Base-by-base conservation (phyloP, 192 early-diverging fungal species). In the Umbelopsis isabellina region DNA sequence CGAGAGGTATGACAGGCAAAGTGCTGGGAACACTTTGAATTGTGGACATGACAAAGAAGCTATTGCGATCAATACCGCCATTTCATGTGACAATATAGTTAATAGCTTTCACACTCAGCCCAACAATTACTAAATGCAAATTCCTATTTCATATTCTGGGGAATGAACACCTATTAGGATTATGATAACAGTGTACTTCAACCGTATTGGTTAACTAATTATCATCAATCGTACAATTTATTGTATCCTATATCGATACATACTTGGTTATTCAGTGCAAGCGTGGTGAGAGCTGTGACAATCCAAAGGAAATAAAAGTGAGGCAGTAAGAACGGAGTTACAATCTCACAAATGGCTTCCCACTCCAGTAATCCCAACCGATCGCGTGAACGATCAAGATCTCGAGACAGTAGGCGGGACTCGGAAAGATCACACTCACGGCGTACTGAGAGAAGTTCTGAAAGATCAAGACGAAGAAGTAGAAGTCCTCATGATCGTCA, bases 1-100 rank as follows among this genome's bases (percentile, higher is more conserved):
- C 50, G 13, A 77, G 46, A 12, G 75, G 75, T 22, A 77, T 58
- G 20, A 66, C 67, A 45, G 68, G n/a, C 41, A 77, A 46, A 13
- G 33, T 53, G 46, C 68, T 71, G 51, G 67, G 52, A 35, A 69
- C n/a, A 48, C 55, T 25, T 5, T 37, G 55, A 61, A 61, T 61
- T 23, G 55, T 61, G 55, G 55, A 37, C 55, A 61, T 61, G 55
- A 61, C 55, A 35, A 61, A 61, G 55, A 33, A 33, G 27, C 1
- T 41, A 41, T 41, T 41, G 37, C 7, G 10, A 41, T 10, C 37
- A 61, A 35, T 35, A 35, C 25, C 11, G 12, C 15, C 30, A 33
- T 30, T 61, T 35, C 55, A 61, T 41, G 37, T 41, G 37, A 25
- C 27, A 27, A 61, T 61, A 35, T 4, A 61, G 27, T 35, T 35